phyloP scores from a whole-genome alignment of 805 yeast genomes.

The Kodamaea kakaduensis region DNA sequence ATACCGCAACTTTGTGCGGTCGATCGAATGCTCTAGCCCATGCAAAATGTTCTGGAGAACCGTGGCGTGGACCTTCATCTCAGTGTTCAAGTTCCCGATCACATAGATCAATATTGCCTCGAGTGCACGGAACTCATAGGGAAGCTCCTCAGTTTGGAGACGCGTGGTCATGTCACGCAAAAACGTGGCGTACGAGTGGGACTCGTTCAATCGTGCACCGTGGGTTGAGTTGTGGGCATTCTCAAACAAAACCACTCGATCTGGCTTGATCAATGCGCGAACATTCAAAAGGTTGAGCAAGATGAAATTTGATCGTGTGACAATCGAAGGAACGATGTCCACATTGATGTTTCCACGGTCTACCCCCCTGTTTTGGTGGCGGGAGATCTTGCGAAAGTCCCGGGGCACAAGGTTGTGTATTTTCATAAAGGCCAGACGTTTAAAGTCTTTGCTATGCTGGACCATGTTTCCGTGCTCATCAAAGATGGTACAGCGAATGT shows the following conservation, averaged over 20 bases:
- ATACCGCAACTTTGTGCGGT: constrained; percentile 71
- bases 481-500: constrained; percentile 48
- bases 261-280: constrained; percentile 50
- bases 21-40: constrained; percentile 80
- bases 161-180: constrained; percentile 39
- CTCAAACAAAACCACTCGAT: constrained; percentile 48
- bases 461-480: constrained; percentile 42
- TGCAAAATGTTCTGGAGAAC: constrained; percentile 68
- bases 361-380: constrained; percentile 15
- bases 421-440: constrained; percentile 40
- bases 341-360: constrained; percentile 21
- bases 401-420: constrained; percentile 49
- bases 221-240: constrained; percentile 12
- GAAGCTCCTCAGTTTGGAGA: constrained; percentile 42
- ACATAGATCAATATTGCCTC: constrained; percentile 85
- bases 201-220: constrained; percentile 39
- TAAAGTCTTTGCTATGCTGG: constrained; percentile 43
- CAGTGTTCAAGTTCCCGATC: constrained; percentile 72
- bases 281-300: constrained; percentile 47
- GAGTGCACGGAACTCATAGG: constrained; percentile 87
- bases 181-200: constrained; percentile 42
- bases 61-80: constrained; percentile 78
- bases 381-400: constrained; percentile 53
- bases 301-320: constrained; percentile 45
- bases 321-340: constrained; percentile 56